Percentiles rank a stretch among this genome's conserved stretches.
phyloP scores from a whole-genome alignment of 106 monocot genomes.

The Allium sativum region DNA sequence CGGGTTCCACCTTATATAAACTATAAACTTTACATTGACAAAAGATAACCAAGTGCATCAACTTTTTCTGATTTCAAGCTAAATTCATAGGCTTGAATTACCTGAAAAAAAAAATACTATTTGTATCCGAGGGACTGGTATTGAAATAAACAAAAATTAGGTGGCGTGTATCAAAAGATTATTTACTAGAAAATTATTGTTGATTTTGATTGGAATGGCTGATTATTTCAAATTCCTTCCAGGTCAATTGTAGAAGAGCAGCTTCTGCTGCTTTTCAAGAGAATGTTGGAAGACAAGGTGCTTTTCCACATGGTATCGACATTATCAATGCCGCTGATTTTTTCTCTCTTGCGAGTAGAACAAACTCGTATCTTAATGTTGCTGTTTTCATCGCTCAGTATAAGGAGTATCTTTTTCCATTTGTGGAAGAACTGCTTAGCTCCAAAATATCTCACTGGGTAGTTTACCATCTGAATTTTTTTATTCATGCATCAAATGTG shows the following conservation, averaged over 20 bases:
- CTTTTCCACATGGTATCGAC: conserved; percentile 89
- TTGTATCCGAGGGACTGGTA: no score
- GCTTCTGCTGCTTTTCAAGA: conserved; percentile 99
- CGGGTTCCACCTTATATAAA: no score
- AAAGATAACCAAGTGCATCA: no score
- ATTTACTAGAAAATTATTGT: no score
- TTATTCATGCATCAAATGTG: no score
- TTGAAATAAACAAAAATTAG: no score
- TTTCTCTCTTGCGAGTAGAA: conserved; percentile 81
- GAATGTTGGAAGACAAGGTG: conserved; percentile 95
- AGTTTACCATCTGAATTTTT: conserved; percentile 12
- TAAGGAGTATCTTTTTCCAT: conserved; percentile 71
- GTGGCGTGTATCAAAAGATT: no score
- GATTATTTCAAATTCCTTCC: conserved; percentile 7
- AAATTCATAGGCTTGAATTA: no score
- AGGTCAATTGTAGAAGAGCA: conserved; percentile 99
- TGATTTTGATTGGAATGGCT: not conserved
- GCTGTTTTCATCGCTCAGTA: conserved; percentile 75
- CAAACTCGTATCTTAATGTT: conserved; percentile 82
- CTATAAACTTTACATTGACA: no score
- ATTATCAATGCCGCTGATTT: conserved; percentile 87
- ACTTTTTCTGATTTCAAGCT: no score
- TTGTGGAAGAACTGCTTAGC: conserved; percentile 73
- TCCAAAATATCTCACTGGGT: conserved; percentile 92
- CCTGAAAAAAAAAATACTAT: no score